These are phyloP conservation scores for Theobroma grandiflorum DNA, from an alignment of 441 rosid species.

Conservation along the genomic window DNA sequence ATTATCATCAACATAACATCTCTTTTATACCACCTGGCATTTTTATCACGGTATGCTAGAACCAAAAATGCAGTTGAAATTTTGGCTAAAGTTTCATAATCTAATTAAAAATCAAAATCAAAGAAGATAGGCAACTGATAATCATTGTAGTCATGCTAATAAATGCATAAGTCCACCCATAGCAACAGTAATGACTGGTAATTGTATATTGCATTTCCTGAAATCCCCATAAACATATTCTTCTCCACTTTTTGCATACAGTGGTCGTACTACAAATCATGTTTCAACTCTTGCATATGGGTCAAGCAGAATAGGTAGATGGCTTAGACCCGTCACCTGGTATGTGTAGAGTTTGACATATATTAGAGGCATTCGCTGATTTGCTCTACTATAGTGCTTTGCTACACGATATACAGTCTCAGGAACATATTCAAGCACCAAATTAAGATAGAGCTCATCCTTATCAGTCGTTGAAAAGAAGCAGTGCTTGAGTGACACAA, in stretches of 20 bases:
- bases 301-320: not conserved
- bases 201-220: not conserved
- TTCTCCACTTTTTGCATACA: not conserved
- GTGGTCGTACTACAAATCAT: not conserved
- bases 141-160: not conserved
- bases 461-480: slow-evolving; percentile 41
- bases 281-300: not conserved
- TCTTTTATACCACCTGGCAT: not conserved
- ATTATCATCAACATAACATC: not conserved
- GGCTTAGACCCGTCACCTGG: slow-evolving; percentile 29
- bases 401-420: slow-evolving; percentile 41
- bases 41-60: not conserved
- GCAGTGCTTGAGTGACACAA: slow-evolving; percentile 42
- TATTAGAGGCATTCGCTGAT: slow-evolving; percentile 41
- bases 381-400: slow-evolving; percentile 40
- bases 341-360: slow-evolving; percentile 39
- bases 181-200: not conserved
- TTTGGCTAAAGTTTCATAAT: not conserved
- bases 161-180: not conserved
- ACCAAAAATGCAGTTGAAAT: not conserved
- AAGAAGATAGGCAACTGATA: not conserved
- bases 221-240: not conserved
- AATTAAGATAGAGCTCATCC: slow-evolving; percentile 40
- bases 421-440: slow-evolving; percentile 47
- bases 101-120: not conserved